A percentile compares a stretch with the other conserved stretches of the same genome.
Conservation (phyloP, 805 yeast species). For the Teunomyces lycoperdinae region DNA sequence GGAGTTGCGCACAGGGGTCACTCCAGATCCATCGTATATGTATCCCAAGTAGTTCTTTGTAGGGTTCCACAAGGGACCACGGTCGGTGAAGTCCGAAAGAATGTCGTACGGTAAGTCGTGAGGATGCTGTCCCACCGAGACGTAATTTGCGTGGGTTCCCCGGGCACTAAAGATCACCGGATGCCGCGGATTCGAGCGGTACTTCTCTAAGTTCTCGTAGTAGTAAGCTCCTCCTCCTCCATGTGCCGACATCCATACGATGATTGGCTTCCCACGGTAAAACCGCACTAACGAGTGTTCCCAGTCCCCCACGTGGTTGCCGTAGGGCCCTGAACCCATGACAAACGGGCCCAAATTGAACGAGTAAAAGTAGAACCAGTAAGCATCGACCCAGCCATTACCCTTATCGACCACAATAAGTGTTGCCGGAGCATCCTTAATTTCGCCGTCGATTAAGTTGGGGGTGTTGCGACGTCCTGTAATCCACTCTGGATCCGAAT, state of each 20-base stretch:
- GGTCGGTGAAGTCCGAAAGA: conserved; percentile 86
- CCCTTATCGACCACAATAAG: conserved; percentile 88
- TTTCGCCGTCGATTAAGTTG: conserved; percentile 64
- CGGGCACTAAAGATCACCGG: conserved; percentile 88
- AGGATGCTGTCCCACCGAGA: conserved; percentile 92
- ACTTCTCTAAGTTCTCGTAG: conserved; percentile 72
- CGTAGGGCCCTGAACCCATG: conserved; percentile 97
- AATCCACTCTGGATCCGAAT: conserved; percentile 74
- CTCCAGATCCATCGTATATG: conserved; percentile 61
- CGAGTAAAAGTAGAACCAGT: conserved; percentile 93
- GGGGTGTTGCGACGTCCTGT: conserved; percentile 73
- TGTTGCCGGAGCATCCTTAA: conserved; percentile 74
- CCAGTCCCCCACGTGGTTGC: conserved; percentile 98
- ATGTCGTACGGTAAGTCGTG: conserved; percentile 94
- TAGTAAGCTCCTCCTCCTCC: conserved; percentile 94
- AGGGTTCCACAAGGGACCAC: conserved; percentile 97
- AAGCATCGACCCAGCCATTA: conserved; percentile 92
- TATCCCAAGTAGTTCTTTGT: conserved; percentile 77
- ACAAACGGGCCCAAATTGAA: conserved; percentile 95
- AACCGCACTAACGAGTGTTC: conserved; percentile 90
- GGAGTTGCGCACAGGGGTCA: conserved; percentile 43
- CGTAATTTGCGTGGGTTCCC: conserved; percentile 97
- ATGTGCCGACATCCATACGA: conserved; percentile 97
- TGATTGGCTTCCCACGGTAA: conserved; percentile 72
- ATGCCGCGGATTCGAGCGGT: conserved; percentile 39